Conservation (phyloP, 495 filamentous ascomycete genomes). For the Penicillium roqueforti region DNA sequence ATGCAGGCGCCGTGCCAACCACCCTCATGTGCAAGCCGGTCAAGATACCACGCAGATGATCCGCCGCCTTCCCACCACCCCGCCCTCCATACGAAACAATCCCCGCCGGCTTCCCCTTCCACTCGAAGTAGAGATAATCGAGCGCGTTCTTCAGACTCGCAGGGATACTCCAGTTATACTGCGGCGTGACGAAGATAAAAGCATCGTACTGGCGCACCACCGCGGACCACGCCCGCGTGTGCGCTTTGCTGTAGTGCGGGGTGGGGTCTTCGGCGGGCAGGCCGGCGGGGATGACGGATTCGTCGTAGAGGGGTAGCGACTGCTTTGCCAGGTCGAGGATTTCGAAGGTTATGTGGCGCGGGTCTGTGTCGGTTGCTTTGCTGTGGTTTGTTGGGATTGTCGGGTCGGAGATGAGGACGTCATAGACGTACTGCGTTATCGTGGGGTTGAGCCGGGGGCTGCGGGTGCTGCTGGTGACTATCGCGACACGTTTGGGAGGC, state of each 20-base stretch:
- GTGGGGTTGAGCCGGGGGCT: conserved; percentile 25
- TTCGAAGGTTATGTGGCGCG: conserved; percentile 19
- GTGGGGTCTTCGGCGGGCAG: conserved; percentile 35
- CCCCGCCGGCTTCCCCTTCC: conserved; percentile 54
- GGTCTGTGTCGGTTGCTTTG: conserved; percentile 14
- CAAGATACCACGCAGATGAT: conserved; percentile 20
- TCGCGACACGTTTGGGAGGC: conserved; percentile 19
- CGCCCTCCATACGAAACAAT: conserved; percentile 54
- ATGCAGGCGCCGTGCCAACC: conserved; percentile 20
- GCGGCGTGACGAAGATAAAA: conserved; percentile 56
- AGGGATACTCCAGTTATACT: conserved; percentile 53
- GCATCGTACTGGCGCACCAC: conserved; percentile 44
- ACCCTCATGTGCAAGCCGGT: conserved; percentile 24
- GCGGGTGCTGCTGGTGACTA: conserved; percentile 30
- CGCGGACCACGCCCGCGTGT: conserved; percentile 48
- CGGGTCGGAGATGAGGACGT: conserved; percentile 19
- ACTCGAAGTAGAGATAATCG: conserved; percentile 57
- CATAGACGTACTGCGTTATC: conserved; percentile 28
- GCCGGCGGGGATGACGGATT: conserved; percentile 46
- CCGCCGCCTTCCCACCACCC: conserved; percentile 42
- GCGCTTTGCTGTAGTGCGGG: conserved; percentile 41
- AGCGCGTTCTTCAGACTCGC: conserved; percentile 60
- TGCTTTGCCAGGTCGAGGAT: conserved; percentile 49
- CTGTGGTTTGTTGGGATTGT: conserved; percentile 19
- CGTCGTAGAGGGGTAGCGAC: conserved; percentile 56